Evolutionary conservation across 352 stramenopile species (phyloP).

Genomic region (Globisporangium megalacanthum): DNA sequence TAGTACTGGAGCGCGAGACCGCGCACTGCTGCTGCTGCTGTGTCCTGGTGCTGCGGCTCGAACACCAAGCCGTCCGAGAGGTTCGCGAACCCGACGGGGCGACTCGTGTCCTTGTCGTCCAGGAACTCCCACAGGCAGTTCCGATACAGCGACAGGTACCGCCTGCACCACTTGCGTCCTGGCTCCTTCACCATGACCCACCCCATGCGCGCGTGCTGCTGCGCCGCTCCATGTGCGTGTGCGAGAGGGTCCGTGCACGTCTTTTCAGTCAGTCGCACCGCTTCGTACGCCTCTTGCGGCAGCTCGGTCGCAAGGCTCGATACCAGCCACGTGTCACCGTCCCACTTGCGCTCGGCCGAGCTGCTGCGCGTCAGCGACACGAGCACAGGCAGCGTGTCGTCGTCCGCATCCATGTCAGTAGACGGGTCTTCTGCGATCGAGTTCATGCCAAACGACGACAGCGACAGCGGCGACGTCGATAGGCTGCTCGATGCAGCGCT

Average conservation of each 20-base stretch:
- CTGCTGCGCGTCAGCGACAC: slow-evolving; percentile 20
- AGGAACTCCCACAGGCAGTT: slow-evolving; percentile 79
- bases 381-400: slow-evolving; percentile 52
- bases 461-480: slow-evolving; percentile 14
- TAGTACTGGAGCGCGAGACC: slow-evolving; percentile 64
- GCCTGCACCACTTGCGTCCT: slow-evolving; percentile 57
- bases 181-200: slow-evolving; percentile 66
- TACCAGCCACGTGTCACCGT: slow-evolving; percentile 52
- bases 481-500: slow-evolving; percentile 6
- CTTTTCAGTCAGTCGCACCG: slow-evolving; percentile 32
- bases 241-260: slow-evolving; percentile 17
- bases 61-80: slow-evolving; percentile 63
- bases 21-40: slow-evolving; percentile 17
- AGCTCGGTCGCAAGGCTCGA: slow-evolving; percentile 61
- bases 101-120: slow-evolving; percentile 49
- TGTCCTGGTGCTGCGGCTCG: slow-evolving; percentile 41
- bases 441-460: slow-evolving; percentile 63
- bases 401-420: slow-evolving; percentile 30
- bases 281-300: slow-evolving; percentile 52
- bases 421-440: slow-evolving; percentile 51
- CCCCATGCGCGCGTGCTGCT: slow-evolving; percentile 23
- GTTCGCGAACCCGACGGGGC: slow-evolving; percentile 71
- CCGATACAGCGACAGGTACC: slow-evolving; percentile 61
- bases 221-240: slow-evolving; percentile 10
- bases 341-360: slow-evolving; percentile 36